Evolutionary conservation across 1,284 basidiomycete genomes (phyloP), one percentile per base, ranked within the genome.

Genomic region (Ustilago xerochloae): DNA sequence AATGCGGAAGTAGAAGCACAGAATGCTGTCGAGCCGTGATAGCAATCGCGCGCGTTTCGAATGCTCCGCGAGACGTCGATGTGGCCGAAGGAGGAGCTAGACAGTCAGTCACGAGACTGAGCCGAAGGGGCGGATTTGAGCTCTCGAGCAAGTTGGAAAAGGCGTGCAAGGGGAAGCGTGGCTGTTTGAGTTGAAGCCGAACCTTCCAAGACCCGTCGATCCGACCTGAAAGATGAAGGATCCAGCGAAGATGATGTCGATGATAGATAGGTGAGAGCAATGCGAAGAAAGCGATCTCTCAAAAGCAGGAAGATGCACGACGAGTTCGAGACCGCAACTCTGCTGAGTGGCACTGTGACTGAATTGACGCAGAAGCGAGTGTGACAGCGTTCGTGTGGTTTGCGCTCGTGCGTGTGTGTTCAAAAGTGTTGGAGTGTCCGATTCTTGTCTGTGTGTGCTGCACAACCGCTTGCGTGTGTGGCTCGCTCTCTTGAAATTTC

Each of bases 361-460:
- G 49, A 29, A 47, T 54, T 39, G 51, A 35, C 47, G 16, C 28
- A 18, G 30, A 45, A 18, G 41, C 41, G 6, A 49, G 47, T 32
- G 22, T 36, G 52, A 45, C 20, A 48, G 20, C 33, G 50, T 61
- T 62, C 46, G 59, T 54, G 59, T 62, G 59, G 52, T 62, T 39
- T 38, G 38, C 49, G 52, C 41, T 30, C 28, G 51, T 54, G 39
- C 28, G 30, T 6, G 30, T 29, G 29, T 16, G 12, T 35, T 43
- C n/a, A n/a, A 10, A 12, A 29, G 28, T 28, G 26, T 55, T 22
- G n/a, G 41, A 55, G 41, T 36, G 39, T 47, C 43, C 22, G 32
- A 45, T 22, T 33, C 18, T 18, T 26, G 7, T 51, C 29, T 15
- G n/a, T 26, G 13, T 53, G 13, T 30, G 29, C 32, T 29, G n/a